Evolutionary conservation across 1,284 basidiomycete genomes (phyloP).

Genomic region (Porphyrellus sp.): DNA sequence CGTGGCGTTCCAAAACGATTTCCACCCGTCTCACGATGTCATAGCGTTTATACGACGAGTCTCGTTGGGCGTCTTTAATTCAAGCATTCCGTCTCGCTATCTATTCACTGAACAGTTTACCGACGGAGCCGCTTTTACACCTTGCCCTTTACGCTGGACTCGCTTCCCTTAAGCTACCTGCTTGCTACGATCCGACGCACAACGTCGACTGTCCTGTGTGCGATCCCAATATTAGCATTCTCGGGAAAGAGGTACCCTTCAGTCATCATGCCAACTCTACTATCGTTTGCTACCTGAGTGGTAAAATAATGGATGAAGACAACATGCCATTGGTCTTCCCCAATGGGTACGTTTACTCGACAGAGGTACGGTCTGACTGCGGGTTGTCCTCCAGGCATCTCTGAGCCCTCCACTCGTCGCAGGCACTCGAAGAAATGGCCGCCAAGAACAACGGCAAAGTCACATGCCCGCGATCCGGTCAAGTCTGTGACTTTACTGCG

Average conservation of each 20-base stretch:
- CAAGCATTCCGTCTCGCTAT: slow-evolving; percentile 81
- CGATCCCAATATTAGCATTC: slow-evolving; percentile 68
- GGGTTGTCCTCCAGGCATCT: neutral
- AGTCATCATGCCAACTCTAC: slow-evolving; percentile 95
- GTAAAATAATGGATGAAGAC: slow-evolving; percentile 92
- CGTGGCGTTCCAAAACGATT: slow-evolving; percentile 34
- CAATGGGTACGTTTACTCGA: slow-evolving; percentile 90
- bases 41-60: slow-evolving; percentile 78
- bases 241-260: slow-evolving; percentile 86
- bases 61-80: slow-evolving; percentile 73
- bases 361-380: slow-evolving; percentile 57
- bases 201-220: slow-evolving; percentile 94
- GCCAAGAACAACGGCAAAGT: slow-evolving; percentile 70
- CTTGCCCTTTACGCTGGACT: slow-evolving; percentile 88
- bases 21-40: slow-evolving; percentile 14
- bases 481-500: slow-evolving; percentile 60
- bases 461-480: slow-evolving; percentile 76
- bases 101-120: slow-evolving; percentile 81
- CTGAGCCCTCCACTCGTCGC: slow-evolving; percentile 11
- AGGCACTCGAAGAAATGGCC: slow-evolving; percentile 86
- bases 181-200: slow-evolving; percentile 62
- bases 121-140: slow-evolving; percentile 81
- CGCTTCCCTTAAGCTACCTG: slow-evolving; percentile 81
- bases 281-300: slow-evolving; percentile 87
- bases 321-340: slow-evolving; percentile 92